Base-by-base conservation (phyloP, 805 yeast genomes). In the Saccharomycopsis schoenii region DNA sequence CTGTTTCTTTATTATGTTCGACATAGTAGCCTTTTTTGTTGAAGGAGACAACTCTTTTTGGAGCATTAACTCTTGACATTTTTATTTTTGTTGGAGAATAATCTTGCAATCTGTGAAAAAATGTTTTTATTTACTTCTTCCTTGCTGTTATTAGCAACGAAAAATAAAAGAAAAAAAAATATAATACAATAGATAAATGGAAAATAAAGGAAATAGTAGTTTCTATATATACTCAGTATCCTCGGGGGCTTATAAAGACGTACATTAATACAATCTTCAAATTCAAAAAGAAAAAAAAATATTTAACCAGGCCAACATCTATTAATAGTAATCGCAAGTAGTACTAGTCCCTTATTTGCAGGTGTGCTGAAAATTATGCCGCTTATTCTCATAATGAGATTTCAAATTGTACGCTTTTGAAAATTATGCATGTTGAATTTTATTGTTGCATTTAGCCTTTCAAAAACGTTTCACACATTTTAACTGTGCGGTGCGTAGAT, bases 21-120 rank as follows among this genome's bases (percentile, higher is more conserved):
- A 61, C 62, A 43, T 61, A 61, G 43, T 61, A 61, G 14, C 64
- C 62, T 15, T 60, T 60, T 29, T 36, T 39, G 9, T 57, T 60
- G 42, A 55, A 24, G 2, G 57, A 55, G 24, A 59, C 58, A n/a
- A 37, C 42, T 40, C 43, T 40, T 39, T 55, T 37, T 40, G 42
- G 43, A 24, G 24, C 5, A 21, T 47, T 47, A 4, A 47, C 52
- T 25, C 12, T 11, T 47, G 52, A 47, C 52, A 47, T 47, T 21
- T 47, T 15, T 12, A 2, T 47, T 19, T 47, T 21, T 15, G 9
- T 25, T 47, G 12, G 17, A 17, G n/a, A 42, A 42, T 42, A 42
- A 42, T 12, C 25, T 25, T 42, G n/a, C 21, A 42, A 17, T 17
- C 5, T 4, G 17, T 42, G 8, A 17, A 2, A 4, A 29, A 29